Conservation (phyloP, 306 rosid species). For the Cicer yamashitae region DNA sequence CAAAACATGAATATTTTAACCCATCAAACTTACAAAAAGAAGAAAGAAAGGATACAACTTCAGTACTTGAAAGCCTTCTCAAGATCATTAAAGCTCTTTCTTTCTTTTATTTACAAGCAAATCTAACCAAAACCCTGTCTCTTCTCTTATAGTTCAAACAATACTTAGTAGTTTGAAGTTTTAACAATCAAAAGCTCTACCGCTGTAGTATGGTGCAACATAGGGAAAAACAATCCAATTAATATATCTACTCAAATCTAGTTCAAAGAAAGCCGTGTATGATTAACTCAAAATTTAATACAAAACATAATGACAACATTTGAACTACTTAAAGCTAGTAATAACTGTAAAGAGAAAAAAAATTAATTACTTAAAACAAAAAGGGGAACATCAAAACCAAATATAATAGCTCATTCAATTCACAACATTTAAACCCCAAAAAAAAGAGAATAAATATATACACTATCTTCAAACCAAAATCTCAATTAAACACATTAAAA, state of each 20-base stretch:
- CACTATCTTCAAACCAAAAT: too few species aligned
- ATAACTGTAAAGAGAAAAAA: too few species aligned
- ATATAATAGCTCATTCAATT: slow-evolving; percentile 13
- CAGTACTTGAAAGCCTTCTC: slow-evolving; percentile 16
- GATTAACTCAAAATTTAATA: not conserved
- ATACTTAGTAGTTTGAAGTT: too few species aligned
- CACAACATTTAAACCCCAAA: not conserved
- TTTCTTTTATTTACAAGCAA: not conserved
- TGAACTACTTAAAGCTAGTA: too few species aligned
- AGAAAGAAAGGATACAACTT: slow-evolving; percentile 7
- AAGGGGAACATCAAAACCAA: slow-evolving; percentile 3
- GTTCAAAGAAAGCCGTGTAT: not conserved
- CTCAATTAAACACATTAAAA: too few species aligned
- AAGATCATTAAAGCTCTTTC: not conserved
- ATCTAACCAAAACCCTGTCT: not conserved
- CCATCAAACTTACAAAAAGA: slow-evolving; percentile 7
- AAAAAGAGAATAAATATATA: not conserved
- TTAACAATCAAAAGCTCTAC: too few species aligned
- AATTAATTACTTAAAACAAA: not conserved
- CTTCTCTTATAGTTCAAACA: too few species aligned
- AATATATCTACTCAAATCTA: slow-evolving; percentile 2
- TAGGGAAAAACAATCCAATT: not conserved
- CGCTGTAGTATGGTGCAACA: too few species aligned
- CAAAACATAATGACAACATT: too few species aligned
- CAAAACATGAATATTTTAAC: slow-evolving; percentile 31